Evolutionary conservation across 192 early-diverging fungal species (phyloP).

Genomic region (Coemansia guatemalensis): DNA sequence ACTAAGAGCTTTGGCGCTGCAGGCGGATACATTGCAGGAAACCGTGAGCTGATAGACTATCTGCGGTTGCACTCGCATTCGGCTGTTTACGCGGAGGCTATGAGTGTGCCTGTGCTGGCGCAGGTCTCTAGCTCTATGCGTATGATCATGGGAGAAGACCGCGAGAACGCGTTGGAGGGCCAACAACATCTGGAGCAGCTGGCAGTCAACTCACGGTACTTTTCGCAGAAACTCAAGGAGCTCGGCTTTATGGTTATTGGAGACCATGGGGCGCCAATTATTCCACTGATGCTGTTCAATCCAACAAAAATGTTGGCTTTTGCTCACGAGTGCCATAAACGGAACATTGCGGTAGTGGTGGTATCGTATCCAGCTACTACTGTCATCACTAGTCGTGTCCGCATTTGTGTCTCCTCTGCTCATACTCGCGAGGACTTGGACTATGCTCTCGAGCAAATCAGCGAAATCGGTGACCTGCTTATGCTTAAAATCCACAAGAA

Average conservation of each 20-base stretch:
- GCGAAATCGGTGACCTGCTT: conserved; percentile 73
- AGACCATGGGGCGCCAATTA: conserved; percentile 82
- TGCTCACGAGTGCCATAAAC: conserved; percentile 83
- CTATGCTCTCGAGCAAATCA: conserved; percentile 66
- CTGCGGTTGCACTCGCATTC: conserved; percentile 78
- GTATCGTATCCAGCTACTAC: conserved; percentile 98
- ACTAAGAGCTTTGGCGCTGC: conserved; percentile 98
- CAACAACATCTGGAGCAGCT: conserved; percentile 80
- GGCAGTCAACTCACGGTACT: conserved; percentile 84
- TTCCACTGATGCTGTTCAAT: conserved; percentile 89
- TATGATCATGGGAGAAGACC: conserved; percentile 90
- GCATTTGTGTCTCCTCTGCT: conserved; percentile 91
- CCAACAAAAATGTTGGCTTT: conserved; percentile 97
- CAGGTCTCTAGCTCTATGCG: conserved; percentile 90
- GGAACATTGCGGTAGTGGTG: conserved; percentile 93
- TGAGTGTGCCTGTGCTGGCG: conserved; percentile 79
- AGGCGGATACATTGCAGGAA: conserved; percentile 90
- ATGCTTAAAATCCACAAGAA: conserved; percentile 60
- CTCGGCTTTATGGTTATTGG: conserved; percentile 96
- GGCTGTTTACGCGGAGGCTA: conserved; percentile 85
- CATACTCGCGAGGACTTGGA: conserved; percentile 92
- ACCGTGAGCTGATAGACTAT: conserved; percentile 75
- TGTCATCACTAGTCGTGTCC: conserved; percentile 87
- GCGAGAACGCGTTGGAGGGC: conserved; percentile 76
- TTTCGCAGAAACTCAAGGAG: conserved; percentile 72